Conservation (phyloP, 768 basidiomycete genomes). For the Panaeolus cyanescens region DNA sequence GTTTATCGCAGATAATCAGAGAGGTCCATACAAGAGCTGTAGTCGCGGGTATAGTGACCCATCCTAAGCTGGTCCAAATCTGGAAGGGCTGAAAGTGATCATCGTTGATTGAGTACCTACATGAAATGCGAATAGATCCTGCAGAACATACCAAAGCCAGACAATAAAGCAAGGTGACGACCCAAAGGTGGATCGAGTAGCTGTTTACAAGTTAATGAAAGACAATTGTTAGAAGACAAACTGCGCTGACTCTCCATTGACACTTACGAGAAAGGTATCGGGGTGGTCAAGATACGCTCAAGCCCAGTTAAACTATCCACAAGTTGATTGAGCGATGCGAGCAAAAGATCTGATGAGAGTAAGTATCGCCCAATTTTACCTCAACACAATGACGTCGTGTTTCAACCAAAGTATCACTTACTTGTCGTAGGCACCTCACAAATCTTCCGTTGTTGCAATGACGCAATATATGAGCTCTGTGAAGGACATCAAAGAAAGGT, state of each 20-base stretch:
- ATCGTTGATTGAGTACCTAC: slow-evolving; percentile 9
- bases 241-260: neutral
- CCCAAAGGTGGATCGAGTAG: slow-evolving; percentile 71
- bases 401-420: slow-evolving; percentile 30
- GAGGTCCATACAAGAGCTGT: slow-evolving; percentile 43
- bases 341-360: slow-evolving; percentile 41
- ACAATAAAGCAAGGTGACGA: slow-evolving; percentile 62
- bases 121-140: neutral
- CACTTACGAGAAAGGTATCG: slow-evolving; percentile 75
- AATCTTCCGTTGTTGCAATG: slow-evolving; percentile 56
- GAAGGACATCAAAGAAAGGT: neutral
- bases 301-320: slow-evolving; percentile 69
- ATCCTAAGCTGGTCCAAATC: slow-evolving; percentile 52
- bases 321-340: slow-evolving; percentile 51
- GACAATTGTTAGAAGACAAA: neutral
- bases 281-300: slow-evolving; percentile 74
- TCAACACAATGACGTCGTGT: slow-evolving; percentile 1
- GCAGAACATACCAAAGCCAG: slow-evolving; percentile 50
- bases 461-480: slow-evolving; percentile 70
- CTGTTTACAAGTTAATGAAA: slow-evolving; percentile 29
- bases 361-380: neutral
- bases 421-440: slow-evolving; percentile 64
- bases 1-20: slow-evolving; percentile 3
- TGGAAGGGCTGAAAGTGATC: slow-evolving; percentile 57
- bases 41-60: slow-evolving; percentile 69